Percentiles rank a stretch among this genome's conserved stretches.
Evolutionary conservation across 805 yeast genomes (phyloP).

Genomic region (Candida mattraensis): DNA sequence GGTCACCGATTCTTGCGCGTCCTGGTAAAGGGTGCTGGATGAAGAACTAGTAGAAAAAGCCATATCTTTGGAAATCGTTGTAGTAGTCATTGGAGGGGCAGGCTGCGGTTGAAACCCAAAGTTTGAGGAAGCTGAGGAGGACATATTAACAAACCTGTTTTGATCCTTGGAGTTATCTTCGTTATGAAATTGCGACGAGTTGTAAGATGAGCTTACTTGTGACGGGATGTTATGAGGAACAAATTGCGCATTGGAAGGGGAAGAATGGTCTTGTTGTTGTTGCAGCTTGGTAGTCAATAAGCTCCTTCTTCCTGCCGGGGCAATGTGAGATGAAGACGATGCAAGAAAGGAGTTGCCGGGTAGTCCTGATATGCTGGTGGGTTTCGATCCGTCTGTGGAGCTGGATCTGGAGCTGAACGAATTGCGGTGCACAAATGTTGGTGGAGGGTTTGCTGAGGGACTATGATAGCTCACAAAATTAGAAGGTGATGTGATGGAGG

Average conservation of each 20-base stretch:
- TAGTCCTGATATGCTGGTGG: constrained; percentile 13
- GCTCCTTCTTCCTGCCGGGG: constrained; percentile 32
- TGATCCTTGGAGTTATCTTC: constrained; percentile 5
- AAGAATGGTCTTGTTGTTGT: constrained; percentile 14
- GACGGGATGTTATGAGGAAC: constrained; percentile 49
- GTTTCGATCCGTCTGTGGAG: constrained; percentile 22
- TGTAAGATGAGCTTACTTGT: constrained; percentile 42
- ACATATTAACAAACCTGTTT: constrained; percentile 20
- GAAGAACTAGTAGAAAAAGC: constrained; percentile 40
- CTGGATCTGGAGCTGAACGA: constrained; percentile 29
- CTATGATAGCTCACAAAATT: constrained; percentile 32
- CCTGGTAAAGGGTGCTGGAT: constrained; percentile 34
- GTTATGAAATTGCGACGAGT: constrained; percentile 11
- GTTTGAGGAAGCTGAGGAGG: constrained; percentile 11
- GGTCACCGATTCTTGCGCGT: constrained; percentile 30
- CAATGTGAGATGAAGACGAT: constrained; percentile 20
- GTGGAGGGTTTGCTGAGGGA: constrained; percentile 35
- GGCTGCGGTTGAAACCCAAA: constrained; percentile 37
- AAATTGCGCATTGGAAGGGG: constrained; percentile 22
- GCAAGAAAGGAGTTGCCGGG: constrained; percentile 19
- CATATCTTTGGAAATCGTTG: constrained; percentile 50
- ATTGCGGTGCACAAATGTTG: constrained; percentile 24
- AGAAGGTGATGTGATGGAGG: constrained; percentile 31
- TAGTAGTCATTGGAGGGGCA: constrained; percentile 52
- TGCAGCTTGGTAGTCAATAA: constrained; percentile 28